Base-by-base conservation (phyloP, 2,329 filamentous ascomycete genomes). In the Alternaria longipes region DNA sequence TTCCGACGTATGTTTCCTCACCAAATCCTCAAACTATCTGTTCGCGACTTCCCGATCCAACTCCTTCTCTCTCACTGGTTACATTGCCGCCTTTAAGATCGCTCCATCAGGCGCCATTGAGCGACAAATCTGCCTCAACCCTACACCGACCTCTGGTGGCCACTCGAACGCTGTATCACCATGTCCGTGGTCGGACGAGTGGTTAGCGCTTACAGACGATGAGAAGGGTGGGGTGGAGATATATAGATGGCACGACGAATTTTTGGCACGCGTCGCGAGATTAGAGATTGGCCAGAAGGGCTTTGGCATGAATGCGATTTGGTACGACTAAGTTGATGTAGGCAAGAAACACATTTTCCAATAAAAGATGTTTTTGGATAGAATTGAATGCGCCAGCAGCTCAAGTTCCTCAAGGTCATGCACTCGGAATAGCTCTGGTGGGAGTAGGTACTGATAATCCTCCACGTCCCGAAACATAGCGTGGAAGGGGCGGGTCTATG, bases 281-380 rank as follows among this genome's bases (percentile, higher is more conserved):
- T 83, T 91, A 64, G 88, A 92, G 68, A 89, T 96, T 38, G 88
- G 89, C 6, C 93, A 96, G 81, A 91, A 91, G n/a, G 93, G 93
- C 1, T 97, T 97, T 77, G 92, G 92, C 2, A 97, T 97, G 93
- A 97, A 97, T 80, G 92, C 92, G n/a, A 93, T 96, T 65, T 97
- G 93, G 93, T 95, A 95, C 78, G 91, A 96, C 80, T 92, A 72
- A 74, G 9, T 63, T 71, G 6, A 34, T 49, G n/a, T 6, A 52
- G 18, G 40, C 40, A 14, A 24, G 20, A 11, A 42, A 20, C 18
- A 34, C 12, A 18, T 20, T 24, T 36, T 14, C 14, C 18, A 22
- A 8, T 36, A 1, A 8, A n/a, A 7, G 18, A 34, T 4, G n/a
- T 1, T 8, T 14, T 9, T 24, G 8, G 18, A 6, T 36, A 36